Base-by-base conservation (phyloP, 768 basidiomycete species). In the Trametes villosa region DNA sequence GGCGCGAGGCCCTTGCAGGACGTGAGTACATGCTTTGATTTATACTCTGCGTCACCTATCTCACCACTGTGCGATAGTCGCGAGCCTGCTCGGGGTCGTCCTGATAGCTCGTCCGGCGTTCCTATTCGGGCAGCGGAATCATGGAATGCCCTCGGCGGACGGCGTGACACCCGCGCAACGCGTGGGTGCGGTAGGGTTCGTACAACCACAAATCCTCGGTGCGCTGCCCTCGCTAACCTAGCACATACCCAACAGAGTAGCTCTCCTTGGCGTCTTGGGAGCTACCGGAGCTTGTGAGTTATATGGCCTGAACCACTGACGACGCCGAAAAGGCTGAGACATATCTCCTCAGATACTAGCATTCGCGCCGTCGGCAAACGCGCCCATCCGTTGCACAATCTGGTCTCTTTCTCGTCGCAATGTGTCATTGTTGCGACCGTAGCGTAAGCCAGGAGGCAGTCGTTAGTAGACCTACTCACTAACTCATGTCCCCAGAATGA, bases 91-190 rank as follows among this genome's bases (percentile, higher is more conserved):
- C 9, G 94, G 94, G 0, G 92, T 94, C 9, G 71, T 95, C 15
- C 78, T 94, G 9, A 92, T 97, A 50, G 91, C 93, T 12, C 80
- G 91, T 34, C 94, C 94, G 0, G 75, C 80, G 0, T 85, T 86
- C 52, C 65, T 97, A 8, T 96, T 97, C 65, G 88, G 87, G 3
- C 24, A 34, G 56, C 62, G 55, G 49, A 61, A 29, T 27, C 63
- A 50, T 36, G 51, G 46, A 33, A 48, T 44, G 8, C 27, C 26
- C 18, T 31, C 31, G 5, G 15, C 15, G 3, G 47, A 49, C 20
- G 22, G 15, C 26, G 74, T 53, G 15, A 75, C 66, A 5, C 71
- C 66, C 17, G 66, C 53, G 22, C 73, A 78, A 67, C 73, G 92
- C 49, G 70, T 92, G 45, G 65, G 81, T 9, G 88, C 88, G 3